Base-by-base conservation (phyloP, 768 basidiomycete species). In the Rhizopogon salebrosus region DNA sequence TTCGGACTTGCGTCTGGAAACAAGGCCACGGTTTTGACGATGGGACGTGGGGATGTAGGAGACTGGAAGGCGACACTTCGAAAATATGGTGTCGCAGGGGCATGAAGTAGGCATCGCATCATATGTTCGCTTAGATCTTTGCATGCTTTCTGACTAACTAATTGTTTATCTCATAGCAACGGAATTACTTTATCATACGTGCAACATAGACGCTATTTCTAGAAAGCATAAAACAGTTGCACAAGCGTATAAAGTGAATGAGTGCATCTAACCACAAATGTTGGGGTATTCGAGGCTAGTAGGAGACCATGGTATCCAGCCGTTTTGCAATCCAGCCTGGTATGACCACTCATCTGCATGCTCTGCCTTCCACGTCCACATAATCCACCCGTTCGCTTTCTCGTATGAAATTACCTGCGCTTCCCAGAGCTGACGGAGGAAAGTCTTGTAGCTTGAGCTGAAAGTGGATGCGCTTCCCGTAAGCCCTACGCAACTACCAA, bases 311-410 rank as follows among this genome's bases (percentile, higher is more conserved):
- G 93, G 92, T 64, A 95, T 94, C 90, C 89, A 94, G 20, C 92
- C 92, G 55, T 84, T 77, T 11, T 73, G 66, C 31, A 95, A 73
- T 37, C 92, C 92, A 41, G 87, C 84, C 57, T 88, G 80, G 72
- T 95, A 95, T 0, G 87, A 78, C 94, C 94, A 97, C 53, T 95
- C 94, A 56, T 91, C 88, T 2, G 89, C 85, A 55, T 71, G 71
- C 67, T 92, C 90, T 0, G 89, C 67, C 71, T 92, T 92, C 89
- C 89, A 92, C 1, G 87, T 82, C 89, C 89, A 90, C 65, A 84
- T 81, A 22, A 89, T 66, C 89, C 89, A 91, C 3, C 88, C 89
- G 45, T 75, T 71, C n/a, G 73, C 83, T 48, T 71, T 71, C 73
- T 91, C 89, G 54, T 76, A 91, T 3, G 89, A 75, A 48, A 78